Evolutionary conservation across 148 eudicot species (phyloP).

Genomic region (Pouteria glomerata): DNA sequence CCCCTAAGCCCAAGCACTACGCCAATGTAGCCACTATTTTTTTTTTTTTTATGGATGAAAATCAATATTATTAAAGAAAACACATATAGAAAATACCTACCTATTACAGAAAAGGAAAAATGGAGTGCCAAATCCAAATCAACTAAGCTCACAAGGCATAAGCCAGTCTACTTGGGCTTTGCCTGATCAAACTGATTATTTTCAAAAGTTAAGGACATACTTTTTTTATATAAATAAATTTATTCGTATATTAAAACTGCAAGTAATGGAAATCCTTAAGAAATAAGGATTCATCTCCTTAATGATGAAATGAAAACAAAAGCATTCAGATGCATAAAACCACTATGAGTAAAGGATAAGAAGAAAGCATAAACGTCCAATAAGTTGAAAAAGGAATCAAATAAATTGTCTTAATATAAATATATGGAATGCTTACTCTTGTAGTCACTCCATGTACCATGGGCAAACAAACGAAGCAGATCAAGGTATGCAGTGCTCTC

Average conservation of each 20-base stretch:
- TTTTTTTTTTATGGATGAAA: no score
- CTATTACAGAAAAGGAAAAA: no score
- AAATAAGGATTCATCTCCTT: background rate
- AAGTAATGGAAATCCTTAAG: background rate
- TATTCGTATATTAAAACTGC: no score
- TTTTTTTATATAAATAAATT: no score
- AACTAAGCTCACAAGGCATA: background rate
- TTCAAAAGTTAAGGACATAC: no score
- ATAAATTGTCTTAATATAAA: background rate
- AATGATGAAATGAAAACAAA: background rate
- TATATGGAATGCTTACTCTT: constrained; percentile 51
- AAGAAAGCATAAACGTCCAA: background rate
- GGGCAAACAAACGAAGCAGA: constrained; percentile 82
- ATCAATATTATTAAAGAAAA: no score
- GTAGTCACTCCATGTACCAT: constrained; percentile 96
- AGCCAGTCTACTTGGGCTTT: background rate
- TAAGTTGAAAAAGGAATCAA: background rate
- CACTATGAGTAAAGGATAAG: background rate
- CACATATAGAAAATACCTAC: no score
- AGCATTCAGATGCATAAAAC: background rate
- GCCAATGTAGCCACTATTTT: no score
- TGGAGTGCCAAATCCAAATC: background rate
- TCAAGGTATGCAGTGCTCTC: constrained; percentile 59
- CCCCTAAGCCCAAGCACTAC: no score
- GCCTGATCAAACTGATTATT: background rate